phyloP scores from a whole-genome alignment of 257 asterid species.

The Petunia secreta region DNA sequence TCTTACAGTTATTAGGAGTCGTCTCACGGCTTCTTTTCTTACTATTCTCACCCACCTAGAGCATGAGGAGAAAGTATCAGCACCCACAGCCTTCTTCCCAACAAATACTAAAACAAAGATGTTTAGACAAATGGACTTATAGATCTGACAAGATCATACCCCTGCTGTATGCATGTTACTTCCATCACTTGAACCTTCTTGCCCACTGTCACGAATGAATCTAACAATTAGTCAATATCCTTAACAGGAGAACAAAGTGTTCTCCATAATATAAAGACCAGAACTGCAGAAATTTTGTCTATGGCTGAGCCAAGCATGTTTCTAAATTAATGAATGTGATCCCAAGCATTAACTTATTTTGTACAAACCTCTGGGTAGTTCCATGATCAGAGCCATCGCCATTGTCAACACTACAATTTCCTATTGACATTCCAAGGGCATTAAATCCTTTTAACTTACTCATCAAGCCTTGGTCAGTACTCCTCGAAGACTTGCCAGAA shows the following conservation, averaged over 20 bases:
- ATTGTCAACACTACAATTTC: conserved; percentile 56
- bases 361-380: conserved; percentile 73
- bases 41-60: conserved; percentile 53
- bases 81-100: not conserved
- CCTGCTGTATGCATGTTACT: conserved; percentile 62
- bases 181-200: conserved; percentile 86
- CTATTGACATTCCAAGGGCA: conserved; percentile 79
- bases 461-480: conserved; percentile 54
- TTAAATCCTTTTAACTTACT: conserved; percentile 74
- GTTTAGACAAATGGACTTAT: not conserved
- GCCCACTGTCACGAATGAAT: conserved; percentile 56
- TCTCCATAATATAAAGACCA: not conserved
- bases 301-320: not conserved
- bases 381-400: conserved; percentile 60
- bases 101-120: not conserved
- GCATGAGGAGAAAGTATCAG: conserved; percentile 20
- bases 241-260: conserved; percentile 8
- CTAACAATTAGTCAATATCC: conserved; percentile 26
- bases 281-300: not conserved
- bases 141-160: conserved; percentile 44
- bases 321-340: not conserved
- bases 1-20: conserved; percentile 60
- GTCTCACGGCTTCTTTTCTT: conserved; percentile 74
- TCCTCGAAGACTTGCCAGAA: conserved; percentile 57
- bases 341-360: not conserved